Base-by-base conservation (phyloP, 2,329 filamentous ascomycete genomes). In the Pezicula neosporulosa region DNA sequence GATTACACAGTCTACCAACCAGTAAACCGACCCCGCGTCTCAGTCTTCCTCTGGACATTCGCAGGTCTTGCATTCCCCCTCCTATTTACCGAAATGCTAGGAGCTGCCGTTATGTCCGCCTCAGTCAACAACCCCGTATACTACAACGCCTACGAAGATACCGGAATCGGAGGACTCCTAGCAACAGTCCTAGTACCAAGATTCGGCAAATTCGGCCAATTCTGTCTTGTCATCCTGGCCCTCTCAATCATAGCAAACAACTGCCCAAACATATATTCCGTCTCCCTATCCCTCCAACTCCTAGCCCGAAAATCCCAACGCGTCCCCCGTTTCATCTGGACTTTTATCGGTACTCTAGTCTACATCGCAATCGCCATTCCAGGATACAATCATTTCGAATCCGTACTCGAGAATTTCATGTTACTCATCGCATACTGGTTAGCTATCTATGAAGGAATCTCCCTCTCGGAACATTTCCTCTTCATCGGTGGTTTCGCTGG, bases 1-100 rank as follows among this genome's bases (percentile, higher is more conserved):
- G 89, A 93, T 64, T 93, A 91, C 67, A 90, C 86, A 19, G 86
- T 90, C 47, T 92, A 92, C 68, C 88, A 91, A 61, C 87, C 87
- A 0, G 72, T 76, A 3, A 75, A 70, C 21, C 82, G 82, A 38
- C 78, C 79, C 28, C 77, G 81, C 19, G 66, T 66, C 39, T 82
- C 83, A 54, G 75, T 91, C 54, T 93, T 92, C 68, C 60, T 80
- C 53, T 83, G 82, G 64, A 88, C 87, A 28, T 89, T 84, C 66
- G 65, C 73, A 21, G 89, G 89, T 9, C 74, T 94, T 13, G 80
- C 87, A 56, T 70, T 89, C 56, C 84, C 87, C 2, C 78, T 93
- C 1, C 73, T 87, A 54, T 91, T 93, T 70, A 86, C 83, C 2
- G 78, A 90, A 69, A 81, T 89, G 64, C 78, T 91, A 3, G 88